Base-by-base conservation (phyloP, 2,329 filamentous ascomycete genomes). In the Arthrobotrys musiformis region DNA sequence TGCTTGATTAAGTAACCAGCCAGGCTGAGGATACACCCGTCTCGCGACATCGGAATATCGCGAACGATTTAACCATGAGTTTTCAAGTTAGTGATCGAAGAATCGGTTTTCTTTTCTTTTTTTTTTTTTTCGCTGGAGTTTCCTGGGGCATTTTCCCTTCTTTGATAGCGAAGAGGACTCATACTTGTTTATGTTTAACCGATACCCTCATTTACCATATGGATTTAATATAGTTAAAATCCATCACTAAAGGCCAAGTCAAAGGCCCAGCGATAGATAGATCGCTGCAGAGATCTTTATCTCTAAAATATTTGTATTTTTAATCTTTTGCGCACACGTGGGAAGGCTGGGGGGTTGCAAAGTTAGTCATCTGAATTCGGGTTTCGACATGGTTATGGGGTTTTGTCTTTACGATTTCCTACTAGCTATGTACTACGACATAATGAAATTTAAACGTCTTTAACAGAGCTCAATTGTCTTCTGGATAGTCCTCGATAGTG, bases 291-390 rank as follows among this genome's bases (percentile, higher is more conserved):
- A 40, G 50, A 56, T 22, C 2, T 9, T 56, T 4, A 56, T 35
- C 50, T 56, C 50, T 33, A 22, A n/a, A n/a, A 4, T 56, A 56
- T 56, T 56, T 56, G 50, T 56, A 56, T 33, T 56, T 56, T 56
- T 35, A 56, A 35, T 56, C 11, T 35, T 1, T 28, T n/a, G 17
- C 17, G 50, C n/a, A 35, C 35, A 28, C 8, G 22, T 22, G 11
- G 28, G 28, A 35, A 56, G 11, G 15, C 13, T 9, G n/a, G 50
- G n/a, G 48, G n/a, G 26, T 17, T n/a, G n/a, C n/a, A n/a, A n/a
- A 13, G 50, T 22, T 35, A 13, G 28, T 30, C 28, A 19, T 4
- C 28, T 35, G 6, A 28, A 22, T 17, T 11, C 5, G 50, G 28
- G n/a, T 35, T 56, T 56, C 13, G 7, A 30, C 15, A 30, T 48